Evolutionary conservation across 352 stramenopile genomes (phyloP).

Genomic region (Blastocystis sp.): DNA sequence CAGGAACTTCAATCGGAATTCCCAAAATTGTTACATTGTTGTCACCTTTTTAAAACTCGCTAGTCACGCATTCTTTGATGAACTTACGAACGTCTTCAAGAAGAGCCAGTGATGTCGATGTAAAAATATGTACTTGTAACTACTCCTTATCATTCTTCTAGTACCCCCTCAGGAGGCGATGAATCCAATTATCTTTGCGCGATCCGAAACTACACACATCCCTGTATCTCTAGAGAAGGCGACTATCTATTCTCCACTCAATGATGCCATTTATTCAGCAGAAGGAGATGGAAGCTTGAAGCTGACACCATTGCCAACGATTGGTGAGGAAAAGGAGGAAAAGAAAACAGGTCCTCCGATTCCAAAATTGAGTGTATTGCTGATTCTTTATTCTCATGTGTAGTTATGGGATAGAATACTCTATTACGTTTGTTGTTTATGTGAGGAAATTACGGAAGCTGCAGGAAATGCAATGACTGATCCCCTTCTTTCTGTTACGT

Average conservation of each 20-base stretch:
- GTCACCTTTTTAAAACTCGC: too few relatives aligned
- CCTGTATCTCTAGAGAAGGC: conserved; percentile 6
- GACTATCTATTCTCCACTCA: background rate
- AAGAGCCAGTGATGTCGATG: too few relatives aligned
- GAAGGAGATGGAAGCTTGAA: conserved; percentile 19
- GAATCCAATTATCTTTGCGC: conserved; percentile 65
- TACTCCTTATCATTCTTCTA: background rate
- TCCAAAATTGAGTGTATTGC: background rate
- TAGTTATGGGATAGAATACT: conserved; percentile 56
- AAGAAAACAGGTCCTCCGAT: background rate
- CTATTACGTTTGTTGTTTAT: conserved; percentile 18
- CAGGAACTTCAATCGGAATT: too few relatives aligned
- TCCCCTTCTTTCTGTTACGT: background rate
- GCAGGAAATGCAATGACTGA: background rate
- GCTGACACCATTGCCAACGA: background rate
- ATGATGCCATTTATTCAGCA: conserved; percentile 45
- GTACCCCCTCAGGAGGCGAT: background rate
- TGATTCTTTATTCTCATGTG: background rate
- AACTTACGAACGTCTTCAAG: too few relatives aligned
- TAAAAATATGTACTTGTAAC: too few relatives aligned
- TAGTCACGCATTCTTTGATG: too few relatives aligned
- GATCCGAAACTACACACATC: conserved; percentile 59
- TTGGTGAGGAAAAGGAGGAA: conserved; percentile 37
- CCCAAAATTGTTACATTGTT: too few relatives aligned
- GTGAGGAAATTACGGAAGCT: background rate